Conservation (phyloP, 176 grass and related monocot species). For the Pontederia crassipes region DNA sequence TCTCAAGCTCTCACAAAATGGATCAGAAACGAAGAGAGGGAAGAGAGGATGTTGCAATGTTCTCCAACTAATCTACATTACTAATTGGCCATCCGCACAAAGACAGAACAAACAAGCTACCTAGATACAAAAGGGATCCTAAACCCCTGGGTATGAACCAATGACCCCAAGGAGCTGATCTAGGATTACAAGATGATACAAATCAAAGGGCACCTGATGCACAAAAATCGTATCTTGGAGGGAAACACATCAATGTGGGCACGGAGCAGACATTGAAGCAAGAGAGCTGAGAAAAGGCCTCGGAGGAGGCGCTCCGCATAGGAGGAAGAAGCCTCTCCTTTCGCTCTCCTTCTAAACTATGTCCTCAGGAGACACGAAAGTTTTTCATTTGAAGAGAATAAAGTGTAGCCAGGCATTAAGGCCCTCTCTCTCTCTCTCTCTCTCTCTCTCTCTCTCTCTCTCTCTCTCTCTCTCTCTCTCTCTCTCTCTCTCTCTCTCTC, state of each 20-base stretch:
- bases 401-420: conserved; percentile 24
- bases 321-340: not conserved
- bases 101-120: too few species aligned
- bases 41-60: too few species aligned
- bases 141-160: too few species aligned
- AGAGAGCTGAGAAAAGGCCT: not conserved
- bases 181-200: too few species aligned
- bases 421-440: not conserved
- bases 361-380: conserved; percentile 13
- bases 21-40: not conserved
- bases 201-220: too few species aligned
- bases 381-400: conserved; percentile 46
- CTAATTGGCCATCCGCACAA: too few species aligned
- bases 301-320: not conserved
- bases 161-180: too few species aligned
- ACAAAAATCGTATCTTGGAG: too few species aligned
- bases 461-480: conserved; percentile 24
- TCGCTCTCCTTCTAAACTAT: conserved; percentile 1
- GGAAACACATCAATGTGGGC: too few species aligned
- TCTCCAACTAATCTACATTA: too few species aligned
- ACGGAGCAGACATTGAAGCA: not conserved
- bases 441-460: not conserved
- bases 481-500: too few species aligned
- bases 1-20: not conserved
- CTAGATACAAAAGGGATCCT: too few species aligned